A percentile compares a stretch with the other conserved stretches of the same genome.
Conservation (phyloP, 2,329 filamentous ascomycete species). For the Daldinia sp. region DNA sequence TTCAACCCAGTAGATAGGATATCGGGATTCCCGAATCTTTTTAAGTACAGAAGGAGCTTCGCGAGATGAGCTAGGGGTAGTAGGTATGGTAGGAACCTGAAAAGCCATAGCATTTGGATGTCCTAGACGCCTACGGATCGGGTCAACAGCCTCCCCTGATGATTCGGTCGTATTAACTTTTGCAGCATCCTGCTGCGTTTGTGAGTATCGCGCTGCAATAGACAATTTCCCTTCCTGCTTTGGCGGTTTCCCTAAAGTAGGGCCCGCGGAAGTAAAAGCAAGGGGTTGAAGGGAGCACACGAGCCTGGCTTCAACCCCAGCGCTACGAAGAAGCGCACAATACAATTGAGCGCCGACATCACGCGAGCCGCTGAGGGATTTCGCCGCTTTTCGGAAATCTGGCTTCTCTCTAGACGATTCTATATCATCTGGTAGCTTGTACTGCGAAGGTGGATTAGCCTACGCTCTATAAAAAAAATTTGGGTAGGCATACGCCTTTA, state of each 20-base stretch:
- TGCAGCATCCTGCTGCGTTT: slow-evolving; percentile 54
- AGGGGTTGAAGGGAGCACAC: slow-evolving; percentile 92
- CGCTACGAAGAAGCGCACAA: slow-evolving; percentile 85
- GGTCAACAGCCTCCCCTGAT: slow-evolving; percentile 48
- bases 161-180: slow-evolving; percentile 51
- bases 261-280: slow-evolving; percentile 70
- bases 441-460: slow-evolving; percentile 54
- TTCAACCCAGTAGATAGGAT: slow-evolving; percentile 95
- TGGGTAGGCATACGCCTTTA: slow-evolving; percentile 61
- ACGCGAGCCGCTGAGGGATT: slow-evolving; percentile 79
- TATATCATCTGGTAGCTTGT: slow-evolving; percentile 69
- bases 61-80: slow-evolving; percentile 53
- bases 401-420: slow-evolving; percentile 76
- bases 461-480: slow-evolving; percentile 30
- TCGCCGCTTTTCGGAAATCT: slow-evolving; percentile 80
- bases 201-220: slow-evolving; percentile 54
- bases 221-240: slow-evolving; percentile 49
- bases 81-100: slow-evolving; percentile 59
- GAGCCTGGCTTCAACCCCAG: slow-evolving; percentile 83
- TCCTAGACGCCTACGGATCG: slow-evolving; percentile 63
- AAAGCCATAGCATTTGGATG: slow-evolving; percentile 68
- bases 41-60: slow-evolving; percentile 53
- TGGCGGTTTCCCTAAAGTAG: slow-evolving; percentile 59
- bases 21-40: slow-evolving; percentile 75
- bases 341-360: slow-evolving; percentile 93